phyloP scores from a whole-genome alignment of 2,329 filamentous ascomycete genomes.

The Westerdykella sp. region DNA sequence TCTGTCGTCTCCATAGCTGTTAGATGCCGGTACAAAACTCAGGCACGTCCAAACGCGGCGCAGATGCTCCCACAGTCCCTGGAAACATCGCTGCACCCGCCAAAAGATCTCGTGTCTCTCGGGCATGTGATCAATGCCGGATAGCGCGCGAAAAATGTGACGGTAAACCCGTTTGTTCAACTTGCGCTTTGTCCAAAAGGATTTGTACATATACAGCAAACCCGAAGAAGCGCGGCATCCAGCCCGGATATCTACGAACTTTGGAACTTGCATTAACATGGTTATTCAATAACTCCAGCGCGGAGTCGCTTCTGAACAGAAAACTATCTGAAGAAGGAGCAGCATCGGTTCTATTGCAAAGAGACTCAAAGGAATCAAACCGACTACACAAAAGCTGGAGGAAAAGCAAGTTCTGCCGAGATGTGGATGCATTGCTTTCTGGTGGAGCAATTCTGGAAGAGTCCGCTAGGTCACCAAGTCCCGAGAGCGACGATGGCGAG shows the following conservation, averaged over 20 bases:
- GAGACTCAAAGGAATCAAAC: conserved; percentile 49
- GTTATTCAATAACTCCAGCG: conserved; percentile 56
- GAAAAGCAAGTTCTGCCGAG: conserved; percentile 55
- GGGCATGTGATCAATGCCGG: conserved; percentile 64
- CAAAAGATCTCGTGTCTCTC: conserved; percentile 44
- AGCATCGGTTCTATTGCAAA: conserved; percentile 47
- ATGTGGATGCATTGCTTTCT: conserved; percentile 58
- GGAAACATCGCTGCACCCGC: too few relatives aligned
- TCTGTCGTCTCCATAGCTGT: too few relatives aligned
- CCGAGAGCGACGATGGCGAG: conserved; percentile 23
- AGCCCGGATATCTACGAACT: conserved; percentile 72
- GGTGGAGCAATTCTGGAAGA: conserved; percentile 23
- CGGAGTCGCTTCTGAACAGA: conserved; percentile 52
- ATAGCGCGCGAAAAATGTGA: conserved; percentile 67
- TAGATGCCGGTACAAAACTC: too few relatives aligned
- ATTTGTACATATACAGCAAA: conserved; percentile 66
- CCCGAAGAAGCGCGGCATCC: conserved; percentile 70
- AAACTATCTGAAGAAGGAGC: conserved; percentile 47
- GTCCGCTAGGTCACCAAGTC: conserved; percentile 10
- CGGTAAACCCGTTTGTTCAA: conserved; percentile 62
- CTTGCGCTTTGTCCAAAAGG: conserved; percentile 58
- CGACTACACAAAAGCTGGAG: conserved; percentile 58
- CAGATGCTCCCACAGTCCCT: too few relatives aligned
- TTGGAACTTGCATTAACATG: conserved; percentile 64
- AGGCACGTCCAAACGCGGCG: too few relatives aligned